phyloP scores from a whole-genome alignment of 1,139 yeast species.

The Casaregolazyma suthepensis region DNA sequence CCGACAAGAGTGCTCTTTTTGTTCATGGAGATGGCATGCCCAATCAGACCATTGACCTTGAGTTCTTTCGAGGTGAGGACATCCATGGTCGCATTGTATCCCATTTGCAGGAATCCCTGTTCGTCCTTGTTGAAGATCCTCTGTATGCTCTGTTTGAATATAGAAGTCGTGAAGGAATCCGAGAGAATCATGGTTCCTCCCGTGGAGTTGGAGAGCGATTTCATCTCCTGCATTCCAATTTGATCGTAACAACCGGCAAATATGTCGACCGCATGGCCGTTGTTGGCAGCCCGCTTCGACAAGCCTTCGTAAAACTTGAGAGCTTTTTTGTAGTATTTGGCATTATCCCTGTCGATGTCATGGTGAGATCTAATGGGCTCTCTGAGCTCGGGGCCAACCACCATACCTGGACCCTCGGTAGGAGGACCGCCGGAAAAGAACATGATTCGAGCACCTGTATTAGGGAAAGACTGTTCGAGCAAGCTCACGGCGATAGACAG shows the following conservation, averaged over 20 bases:
- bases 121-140: conserved; percentile 82
- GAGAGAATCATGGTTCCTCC: conserved; percentile 91
- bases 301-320: conserved; percentile 74
- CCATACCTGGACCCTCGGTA: conserved; percentile 91
- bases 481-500: conserved; percentile 76
- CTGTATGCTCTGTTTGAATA: conserved; percentile 88
- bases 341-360: conserved; percentile 84
- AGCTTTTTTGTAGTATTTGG: conserved; percentile 90
- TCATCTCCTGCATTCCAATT: conserved; percentile 97
- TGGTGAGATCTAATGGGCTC: conserved; percentile 97
- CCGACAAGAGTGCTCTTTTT: conserved; percentile 55
- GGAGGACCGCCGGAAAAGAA: conserved; percentile 94
- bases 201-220: conserved; percentile 75
- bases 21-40: conserved; percentile 78
- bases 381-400: conserved; percentile 84
- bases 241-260: conserved; percentile 98
- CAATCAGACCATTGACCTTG: conserved; percentile 88
- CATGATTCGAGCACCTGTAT: conserved; percentile 85
- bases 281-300: conserved; percentile 66
- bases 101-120: conserved; percentile 75
- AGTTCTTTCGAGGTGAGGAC: conserved; percentile 85
- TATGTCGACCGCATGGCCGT: conserved; percentile 85
- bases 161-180: conserved; percentile 95
- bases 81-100: conserved; percentile 62
- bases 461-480: conserved; percentile 80